Base-by-base conservation (phyloP, 2,329 filamentous ascomycete species). In the Pleoardoris graminearum region DNA sequence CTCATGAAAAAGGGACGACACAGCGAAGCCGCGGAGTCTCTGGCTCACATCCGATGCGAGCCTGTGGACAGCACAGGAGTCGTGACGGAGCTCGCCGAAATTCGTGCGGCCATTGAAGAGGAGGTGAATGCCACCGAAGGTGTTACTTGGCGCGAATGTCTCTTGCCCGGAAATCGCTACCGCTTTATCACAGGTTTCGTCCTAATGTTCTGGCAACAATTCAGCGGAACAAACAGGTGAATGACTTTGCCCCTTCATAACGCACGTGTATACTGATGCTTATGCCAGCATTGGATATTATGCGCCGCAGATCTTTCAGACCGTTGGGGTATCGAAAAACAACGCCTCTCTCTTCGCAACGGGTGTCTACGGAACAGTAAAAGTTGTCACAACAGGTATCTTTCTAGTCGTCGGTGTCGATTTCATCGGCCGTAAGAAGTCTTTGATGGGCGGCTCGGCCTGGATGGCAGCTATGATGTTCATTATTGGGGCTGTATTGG, bases 381-480 rank as follows among this genome's bases (percentile, higher is more conserved):
- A 87, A 81, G 85, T 87, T 57, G 53, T 88, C 21, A 54, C 59
- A 46, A 81, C 35, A 87, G 86, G 0, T 80, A 87, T 30, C 84
- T 85, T 0, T 80, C 84, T 1, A 82, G 44, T 88, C 1, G 71
- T 87, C 0, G 87, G 81, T 68, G 82, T 87, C 55, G 85, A 88
- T 62, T 79, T 80, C n/a, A 63, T 85, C 1, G 85, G 85, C 11
- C 80, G 85, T 17, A 85, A 84, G 62, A 82, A 83, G 0, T 78
- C 87, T 1, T 75, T 88, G 1, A 79, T 80, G 1, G 74, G 83
- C 12, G 85, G 88, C 7, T 85, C 85, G 0, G 74, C 88, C 10
- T 86, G 85, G 12, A 90, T 90, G 86, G 82, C 79, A 0, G 76
- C 78, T 3, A 89, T 84, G 46, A 86, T 89, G 67, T 82, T 89